Evolutionary conservation across 2,329 filamentous ascomycete species (phyloP).

Genomic region (Venturia nashicola): DNA sequence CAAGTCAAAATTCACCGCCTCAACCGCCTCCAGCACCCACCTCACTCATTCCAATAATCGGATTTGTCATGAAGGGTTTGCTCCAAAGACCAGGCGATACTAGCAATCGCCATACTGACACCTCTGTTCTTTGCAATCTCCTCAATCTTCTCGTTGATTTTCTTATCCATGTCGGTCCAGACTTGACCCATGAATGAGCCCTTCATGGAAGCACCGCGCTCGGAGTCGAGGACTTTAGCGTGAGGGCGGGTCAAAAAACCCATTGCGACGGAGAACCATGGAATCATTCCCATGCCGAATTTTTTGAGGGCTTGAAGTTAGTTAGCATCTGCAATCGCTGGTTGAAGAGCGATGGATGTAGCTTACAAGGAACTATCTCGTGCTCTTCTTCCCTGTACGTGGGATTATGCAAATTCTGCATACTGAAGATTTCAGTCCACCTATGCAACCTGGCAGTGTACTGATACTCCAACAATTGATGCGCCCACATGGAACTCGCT

Average conservation of each 20-base stretch:
- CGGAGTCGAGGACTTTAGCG: constrained; percentile 16
- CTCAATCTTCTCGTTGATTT: constrained; percentile 38
- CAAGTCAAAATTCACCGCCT: constrained; percentile 23
- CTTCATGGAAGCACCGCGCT: constrained; percentile 9
- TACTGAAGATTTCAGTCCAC: constrained; percentile 11
- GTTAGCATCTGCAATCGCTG: neutral
- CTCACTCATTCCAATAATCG: constrained; percentile 33
- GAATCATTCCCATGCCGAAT: constrained; percentile 29
- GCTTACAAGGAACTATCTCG: constrained; percentile 33
- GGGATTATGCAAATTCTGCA: constrained; percentile 14
- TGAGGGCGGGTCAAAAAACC: constrained; percentile 15
- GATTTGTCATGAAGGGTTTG: constrained; percentile 20
- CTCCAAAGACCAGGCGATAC: constrained; percentile 41
- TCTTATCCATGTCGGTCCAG: constrained; percentile 29
- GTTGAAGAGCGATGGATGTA: neutral
- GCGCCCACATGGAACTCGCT: constrained; percentile 11
- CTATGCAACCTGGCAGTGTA: constrained; percentile 9
- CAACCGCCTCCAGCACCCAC: constrained; percentile 29
- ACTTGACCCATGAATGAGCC: neutral
- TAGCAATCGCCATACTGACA: constrained; percentile 45
- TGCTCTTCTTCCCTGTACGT: constrained; percentile 47
- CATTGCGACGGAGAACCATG: constrained; percentile 16
- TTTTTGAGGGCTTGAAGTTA: constrained; percentile 10
- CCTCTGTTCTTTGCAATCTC: constrained; percentile 40
- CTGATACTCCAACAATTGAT: constrained; percentile 10